Base-by-base conservation (phyloP, 2,329 filamentous ascomycete genomes). In the Xylaria arbuscula region DNA sequence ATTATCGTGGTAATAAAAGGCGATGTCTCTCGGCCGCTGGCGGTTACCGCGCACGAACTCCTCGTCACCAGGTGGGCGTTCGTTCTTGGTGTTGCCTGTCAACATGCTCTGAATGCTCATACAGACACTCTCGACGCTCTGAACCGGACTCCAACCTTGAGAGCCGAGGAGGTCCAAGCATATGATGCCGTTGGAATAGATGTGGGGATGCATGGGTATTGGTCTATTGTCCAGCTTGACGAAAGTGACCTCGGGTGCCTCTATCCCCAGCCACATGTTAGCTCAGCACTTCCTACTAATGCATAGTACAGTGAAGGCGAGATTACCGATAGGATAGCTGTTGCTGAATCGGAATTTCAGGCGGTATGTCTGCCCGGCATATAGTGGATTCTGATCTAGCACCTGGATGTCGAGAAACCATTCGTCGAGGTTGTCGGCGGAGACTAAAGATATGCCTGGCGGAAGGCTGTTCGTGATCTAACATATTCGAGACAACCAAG, bases 31-130 rank as follows among this genome's bases (percentile, higher is more conserved):
- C 54, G 95, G 93, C 47, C 95, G 86, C 72, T 90, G 87, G 32
- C 88, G 89, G 77, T 98, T 97, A 69, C 88, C 89, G 63, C 88
- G 86, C 32, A 97, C 94, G 76, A 99, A 98, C 11, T 96, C 92
- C 64, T 92, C 92, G 77, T 99, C 94, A 3, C 95, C 96, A 0
- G 92, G 91, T 0, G 96, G 96, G 40, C 96, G 87, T 81, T 98
- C 94, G 76, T 95, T 91, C 82, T 94, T 95, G 11, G 89, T 91
- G 80, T 99, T 99, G 69, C 95, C 94, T 1, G 96, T 98, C 77
- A 99, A 82, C 96, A 99, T 99, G 83, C 93, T 97, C 82, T 99
- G 96, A 63, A 99, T 88, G 80, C 93, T 97, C 88, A 99, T 96
- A 83, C 94, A 98, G 32, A 99, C 90, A 76, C 92, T 97, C 83